These are phyloP conservation scores for Claviceps monticola DNA, from an alignment of 2,329 filamentous ascomycete species.

Conservation along the genomic window DNA sequence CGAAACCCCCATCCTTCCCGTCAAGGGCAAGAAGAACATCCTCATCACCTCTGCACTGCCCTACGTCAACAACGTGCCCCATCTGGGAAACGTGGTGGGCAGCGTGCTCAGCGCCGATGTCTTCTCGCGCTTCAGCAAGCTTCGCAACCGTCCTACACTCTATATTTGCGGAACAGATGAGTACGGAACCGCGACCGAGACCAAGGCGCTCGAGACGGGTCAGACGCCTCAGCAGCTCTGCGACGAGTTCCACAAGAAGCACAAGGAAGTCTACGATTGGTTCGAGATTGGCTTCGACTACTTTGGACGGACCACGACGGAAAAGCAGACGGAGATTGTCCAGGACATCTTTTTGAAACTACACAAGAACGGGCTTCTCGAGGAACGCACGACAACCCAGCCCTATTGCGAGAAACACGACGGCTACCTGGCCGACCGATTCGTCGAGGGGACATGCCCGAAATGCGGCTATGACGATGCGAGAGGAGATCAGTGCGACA, in stretches of 20 bases:
- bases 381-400: conserved; percentile 77
- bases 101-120: conserved; percentile 83
- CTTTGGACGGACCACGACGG: conserved; percentile 84
- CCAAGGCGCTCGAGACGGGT: conserved; percentile 81
- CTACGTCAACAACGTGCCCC: conserved; percentile 63
- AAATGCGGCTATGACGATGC: conserved; percentile 60
- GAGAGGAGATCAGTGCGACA: conserved; percentile 61
- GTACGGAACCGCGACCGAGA: conserved; percentile 92
- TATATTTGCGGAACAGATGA: conserved; percentile 78
- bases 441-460: conserved; percentile 67
- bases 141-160: conserved; percentile 64
- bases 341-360: conserved; percentile 82
- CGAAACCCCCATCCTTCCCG: conserved; percentile 40
- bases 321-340: conserved; percentile 80
- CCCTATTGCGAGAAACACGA: conserved; percentile 74
- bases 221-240: conserved; percentile 74
- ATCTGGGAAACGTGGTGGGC: conserved; percentile 80
- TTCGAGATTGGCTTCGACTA: conserved; percentile 91
- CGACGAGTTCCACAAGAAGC: conserved; percentile 82
- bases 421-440: conserved; percentile 73
- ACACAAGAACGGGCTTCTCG: conserved; percentile 76
- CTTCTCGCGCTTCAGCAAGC: conserved; percentile 68
- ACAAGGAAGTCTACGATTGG: conserved; percentile 88
- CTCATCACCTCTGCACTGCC: conserved; percentile 86
- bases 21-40: conserved; percentile 68